A percentile compares a stretch with the other conserved stretches of the same genome.
phyloP scores from a whole-genome alignment of 2,329 filamentous ascomycete species.

The Aspergillus sp. region DNA sequence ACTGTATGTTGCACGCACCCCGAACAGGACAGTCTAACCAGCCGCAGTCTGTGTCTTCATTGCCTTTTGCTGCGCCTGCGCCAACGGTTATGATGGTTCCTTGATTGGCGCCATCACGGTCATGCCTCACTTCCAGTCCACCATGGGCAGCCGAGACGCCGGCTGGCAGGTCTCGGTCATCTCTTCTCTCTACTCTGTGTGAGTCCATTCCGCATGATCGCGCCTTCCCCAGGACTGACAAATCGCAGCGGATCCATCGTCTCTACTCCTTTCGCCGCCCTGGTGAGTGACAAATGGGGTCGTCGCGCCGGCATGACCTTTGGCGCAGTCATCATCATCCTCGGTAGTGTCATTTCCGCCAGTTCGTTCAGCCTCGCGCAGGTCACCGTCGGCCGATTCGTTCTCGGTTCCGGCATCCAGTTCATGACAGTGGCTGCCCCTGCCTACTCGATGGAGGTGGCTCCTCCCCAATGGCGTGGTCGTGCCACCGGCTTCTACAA shows the following conservation, averaged over 20 bases:
- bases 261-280: slow-evolving; percentile 46
- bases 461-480: slow-evolving; percentile 57
- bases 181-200: slow-evolving; percentile 55
- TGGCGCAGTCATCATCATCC: slow-evolving; percentile 50
- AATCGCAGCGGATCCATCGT: slow-evolving; percentile 44
- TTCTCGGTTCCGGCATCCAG: slow-evolving; percentile 53
- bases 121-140: slow-evolving; percentile 40
- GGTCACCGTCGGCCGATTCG: slow-evolving; percentile 53
- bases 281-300: slow-evolving; percentile 52
- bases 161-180: slow-evolving; percentile 47
- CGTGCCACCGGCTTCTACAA: slow-evolving; percentile 54
- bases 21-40: slow-evolving; percentile 24
- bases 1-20: slow-evolving; percentile 28
- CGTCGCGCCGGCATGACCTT: slow-evolving; percentile 53
- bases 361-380: slow-evolving; percentile 41
- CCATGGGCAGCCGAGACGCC: slow-evolving; percentile 44
- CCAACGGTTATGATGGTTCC: slow-evolving; percentile 39
- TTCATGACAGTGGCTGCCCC: slow-evolving; percentile 56
- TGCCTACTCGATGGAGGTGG: slow-evolving; percentile 54
- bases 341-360: slow-evolving; percentile 50
- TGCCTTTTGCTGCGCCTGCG: slow-evolving; percentile 39
- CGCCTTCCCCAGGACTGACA: background rate
- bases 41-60: slow-evolving; percentile 49
- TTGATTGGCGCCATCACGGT: slow-evolving; percentile 36
- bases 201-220: slow-evolving; percentile 25